Base-by-base conservation (phyloP, 805 yeast species). In the Candida namnaoensis region DNA sequence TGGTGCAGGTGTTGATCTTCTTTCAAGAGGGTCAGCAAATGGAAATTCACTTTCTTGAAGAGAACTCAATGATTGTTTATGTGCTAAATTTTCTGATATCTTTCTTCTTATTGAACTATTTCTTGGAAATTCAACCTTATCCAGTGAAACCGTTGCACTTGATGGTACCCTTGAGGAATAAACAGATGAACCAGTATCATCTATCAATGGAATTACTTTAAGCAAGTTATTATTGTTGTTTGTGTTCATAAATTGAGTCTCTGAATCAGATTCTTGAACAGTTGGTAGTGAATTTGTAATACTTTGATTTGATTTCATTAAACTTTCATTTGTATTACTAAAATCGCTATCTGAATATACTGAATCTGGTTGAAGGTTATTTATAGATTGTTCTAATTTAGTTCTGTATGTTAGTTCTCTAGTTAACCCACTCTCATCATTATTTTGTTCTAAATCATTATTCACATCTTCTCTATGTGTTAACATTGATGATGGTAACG, bases 1-100 rank as follows among this genome's bases (percentile, higher is more conserved):
- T 8, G 66, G 62, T 7, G 54, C 52, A 6, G 54, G 57, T 7
- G 57, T 60, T 4, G 51, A 25, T 37, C 61, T 45, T 34, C 43
- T 48, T 13, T 49, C 53, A 13, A 47, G 40, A 32, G 60, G 54
- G 41, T 52, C 56, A 2, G 56, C 47, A 34, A 49, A 43, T 13
- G 52, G 52, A 32, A 44, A 48, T 12, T 47, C 47, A 11, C 7
- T 26, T 3, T 26, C 3, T 8, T 26, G 28, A 26, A 8, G 28
- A 26, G 7, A 10, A 26, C 10, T 26, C 28, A 26, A 26, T 26
- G 28, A 10, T 8, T 26, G 28, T 8, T 26, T 26, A 26, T 26
- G 28, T 26, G 10, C 28, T 26, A 26, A 3, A 19, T 19, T 19
- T 19, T 19, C 19, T 19, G 19, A 19, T 19, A 19, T 19, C 19